These are phyloP conservation scores for Tephrocybe sp. DNA, from an alignment of 768 basidiomycete genomes.

Conservation along the genomic window DNA sequence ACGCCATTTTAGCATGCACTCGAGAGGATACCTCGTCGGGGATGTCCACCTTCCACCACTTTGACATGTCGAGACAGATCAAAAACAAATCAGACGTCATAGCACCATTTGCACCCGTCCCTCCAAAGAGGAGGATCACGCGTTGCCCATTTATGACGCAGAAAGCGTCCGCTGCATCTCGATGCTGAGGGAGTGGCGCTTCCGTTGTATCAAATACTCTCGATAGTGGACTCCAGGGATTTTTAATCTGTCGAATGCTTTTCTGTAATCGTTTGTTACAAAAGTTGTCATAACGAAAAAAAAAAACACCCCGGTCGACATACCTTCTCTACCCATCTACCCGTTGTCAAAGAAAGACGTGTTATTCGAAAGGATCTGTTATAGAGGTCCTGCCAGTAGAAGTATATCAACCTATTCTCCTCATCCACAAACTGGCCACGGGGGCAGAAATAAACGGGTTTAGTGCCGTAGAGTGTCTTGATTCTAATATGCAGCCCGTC, in stretches of 20 bases:
- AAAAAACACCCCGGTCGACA: neutral
- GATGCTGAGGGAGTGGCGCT: neutral
- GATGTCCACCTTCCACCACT: slow-evolving; percentile 7
- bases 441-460: slow-evolving; percentile 1
- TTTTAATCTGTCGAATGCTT: neutral
- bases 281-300: neutral
- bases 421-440: slow-evolving; percentile 1
- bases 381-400: slow-evolving; percentile 2
- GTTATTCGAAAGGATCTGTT: neutral
- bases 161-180: neutral
- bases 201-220: neutral
- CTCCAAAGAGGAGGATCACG: slow-evolving; percentile 6
- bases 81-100: neutral
- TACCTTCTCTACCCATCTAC: slow-evolving; percentile 2
- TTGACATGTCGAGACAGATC: slow-evolving; percentile 1
- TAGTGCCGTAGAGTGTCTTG: neutral
- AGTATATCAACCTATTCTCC: neutral
- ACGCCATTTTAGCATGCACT: neutral
- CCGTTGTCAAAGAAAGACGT: neutral
- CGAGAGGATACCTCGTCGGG: neutral
- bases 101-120: neutral
- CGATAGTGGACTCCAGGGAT: slow-evolving; percentile 1
- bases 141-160: neutral
- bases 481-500: no score
- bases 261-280: neutral